Evolutionary conservation across 1,284 basidiomycete species (phyloP), one percentile per base, ranked within the genome.

Genomic region (Trametes versicolor): DNA sequence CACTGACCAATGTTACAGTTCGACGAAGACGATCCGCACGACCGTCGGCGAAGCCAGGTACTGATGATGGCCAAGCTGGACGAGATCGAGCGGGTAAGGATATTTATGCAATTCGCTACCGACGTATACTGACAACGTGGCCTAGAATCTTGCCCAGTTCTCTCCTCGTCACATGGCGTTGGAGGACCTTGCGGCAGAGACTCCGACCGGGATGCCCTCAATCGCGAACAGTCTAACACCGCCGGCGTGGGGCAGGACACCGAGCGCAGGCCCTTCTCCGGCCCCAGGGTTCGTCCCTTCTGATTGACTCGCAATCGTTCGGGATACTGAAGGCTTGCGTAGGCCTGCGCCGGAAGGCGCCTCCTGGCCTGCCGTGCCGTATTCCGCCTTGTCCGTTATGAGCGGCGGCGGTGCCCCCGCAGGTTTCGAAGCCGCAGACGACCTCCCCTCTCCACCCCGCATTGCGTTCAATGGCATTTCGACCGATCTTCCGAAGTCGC

Each of bases 61-160:
- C 77, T 89, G 52, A 85, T 93, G 85, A 86, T 81, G 68, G 86
- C 87, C 19, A 84, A 89, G 73, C 78, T 93, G 36, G 92, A 93
- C 73, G 88, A 90, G 75, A 89, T 93, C 57, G 91, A 93, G 74
- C 83, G 83, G 80, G 90, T 90, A 68, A 41, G 82, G 77, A 12
- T 9, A 56, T 41, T 51, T 25, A 19, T 19, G 50, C 43, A 34
- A 29, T 43, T 17, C 7, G 29, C 27, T 21, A 19, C 12, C 27
- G 29, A 36, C 34, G 21, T 45, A 60, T 60, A 29, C 27, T 41
- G 49, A 34, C 51, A 6, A 25, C 29, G 15, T 47, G 51, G 10
- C 58, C 23, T 68, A 92, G 90, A 86, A 83, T 58, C 82, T 93
- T 66, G 86, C 83, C 9, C 87, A 89, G 69, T 86, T 93, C 65